These are phyloP conservation scores for Monosporozyma servazzii DNA, from an alignment of 805 yeast species.

Conservation along the genomic window DNA sequence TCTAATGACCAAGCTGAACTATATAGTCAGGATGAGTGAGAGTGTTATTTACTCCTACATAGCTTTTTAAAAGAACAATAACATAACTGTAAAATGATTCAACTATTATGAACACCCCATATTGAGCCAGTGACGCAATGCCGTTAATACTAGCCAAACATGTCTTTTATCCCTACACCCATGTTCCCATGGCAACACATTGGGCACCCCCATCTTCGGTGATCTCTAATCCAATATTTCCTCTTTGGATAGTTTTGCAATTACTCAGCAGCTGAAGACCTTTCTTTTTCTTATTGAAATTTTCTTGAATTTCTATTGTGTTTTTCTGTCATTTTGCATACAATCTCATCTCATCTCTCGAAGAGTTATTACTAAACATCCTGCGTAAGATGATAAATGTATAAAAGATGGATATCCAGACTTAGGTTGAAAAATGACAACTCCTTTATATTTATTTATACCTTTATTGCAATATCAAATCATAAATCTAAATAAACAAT, in stretches of 20 bases:
- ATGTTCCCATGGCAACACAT: background rate
- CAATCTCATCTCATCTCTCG: background rate
- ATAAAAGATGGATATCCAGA: background rate
- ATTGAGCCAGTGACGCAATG: background rate
- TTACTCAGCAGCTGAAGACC: background rate
- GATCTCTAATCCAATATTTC: background rate
- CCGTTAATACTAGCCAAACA: background rate
- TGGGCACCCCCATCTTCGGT: background rate
- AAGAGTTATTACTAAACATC: background rate
- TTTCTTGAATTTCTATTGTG: background rate
- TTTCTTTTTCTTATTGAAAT: background rate
- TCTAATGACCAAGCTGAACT: slow-evolving; percentile 30
- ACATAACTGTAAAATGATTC: background rate
- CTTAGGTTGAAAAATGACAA: too few species aligned
- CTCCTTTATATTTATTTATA: too few species aligned
- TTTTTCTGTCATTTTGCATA: background rate
- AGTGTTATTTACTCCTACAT: background rate
- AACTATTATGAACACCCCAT: background rate
- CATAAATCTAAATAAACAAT: background rate
- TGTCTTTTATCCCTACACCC: background rate
- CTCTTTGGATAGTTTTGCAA: background rate
- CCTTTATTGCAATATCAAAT: too few species aligned
- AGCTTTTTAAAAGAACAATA: background rate
- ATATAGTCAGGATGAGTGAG: slow-evolving; percentile 8
- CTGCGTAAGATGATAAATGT: background rate